A percentile compares a stretch with the other conserved stretches of the same genome.
Evolutionary conservation across 805 yeast species (phyloP).

Genomic region (Zygosaccharomyces bailii): DNA sequence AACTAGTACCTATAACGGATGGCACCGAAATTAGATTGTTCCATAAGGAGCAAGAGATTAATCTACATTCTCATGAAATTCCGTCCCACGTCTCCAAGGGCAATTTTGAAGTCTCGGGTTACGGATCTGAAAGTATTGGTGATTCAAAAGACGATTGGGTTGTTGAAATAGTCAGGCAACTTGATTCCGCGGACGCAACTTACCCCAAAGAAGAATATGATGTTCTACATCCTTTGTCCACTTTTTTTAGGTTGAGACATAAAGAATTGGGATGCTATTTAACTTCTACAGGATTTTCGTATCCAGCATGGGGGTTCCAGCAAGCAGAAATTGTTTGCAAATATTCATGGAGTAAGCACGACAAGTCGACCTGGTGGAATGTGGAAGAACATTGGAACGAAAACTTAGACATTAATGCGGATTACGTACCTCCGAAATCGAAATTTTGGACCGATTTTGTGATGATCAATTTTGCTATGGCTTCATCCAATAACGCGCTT

Average conservation of each 20-base stretch:
- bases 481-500: constrained; percentile 80
- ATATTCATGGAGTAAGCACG: constrained; percentile 60
- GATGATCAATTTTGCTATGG: constrained; percentile 77
- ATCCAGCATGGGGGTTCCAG: constrained; percentile 97
- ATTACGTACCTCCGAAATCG: constrained; percentile 57
- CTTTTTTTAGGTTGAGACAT: constrained; percentile 75
- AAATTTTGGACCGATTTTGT: constrained; percentile 73
- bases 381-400: constrained; percentile 66
- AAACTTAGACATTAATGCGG: constrained; percentile 51
- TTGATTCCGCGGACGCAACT: constrained; percentile 36
- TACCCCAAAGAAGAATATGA: constrained; percentile 44
- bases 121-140: constrained; percentile 62
- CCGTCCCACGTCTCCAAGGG: constrained; percentile 57
- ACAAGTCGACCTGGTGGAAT: constrained; percentile 88
- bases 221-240: constrained; percentile 72
- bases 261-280: constrained; percentile 72
- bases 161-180: constrained; percentile 62
- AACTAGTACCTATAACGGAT: constrained; percentile 41
- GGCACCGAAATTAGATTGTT: constrained; percentile 60
- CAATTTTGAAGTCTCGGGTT: constrained; percentile 65
- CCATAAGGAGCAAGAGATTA: constrained; percentile 60
- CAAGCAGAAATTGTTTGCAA: constrained; percentile 95
- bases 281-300: constrained; percentile 72
- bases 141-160: constrained; percentile 77
- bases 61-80: constrained; percentile 69